A percentile compares a stretch with the other conserved stretches of the same genome.
phyloP scores from a whole-genome alignment of 176 grass and related monocot genomes.

The Rhipidocladum racemiflorum region DNA sequence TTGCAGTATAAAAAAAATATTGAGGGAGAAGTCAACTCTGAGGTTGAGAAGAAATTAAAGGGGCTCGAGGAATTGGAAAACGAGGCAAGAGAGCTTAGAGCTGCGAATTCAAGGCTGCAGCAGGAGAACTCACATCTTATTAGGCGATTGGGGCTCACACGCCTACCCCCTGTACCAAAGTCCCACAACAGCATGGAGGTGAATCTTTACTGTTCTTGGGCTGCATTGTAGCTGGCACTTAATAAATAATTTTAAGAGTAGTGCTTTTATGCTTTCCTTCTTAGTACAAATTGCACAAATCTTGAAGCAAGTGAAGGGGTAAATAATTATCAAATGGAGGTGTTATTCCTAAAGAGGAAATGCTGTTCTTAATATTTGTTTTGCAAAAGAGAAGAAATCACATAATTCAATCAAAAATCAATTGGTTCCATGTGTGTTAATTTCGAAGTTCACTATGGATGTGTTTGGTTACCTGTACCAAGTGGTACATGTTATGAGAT shows the following conservation, averaged over 20 bases:
- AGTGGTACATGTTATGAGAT: no score
- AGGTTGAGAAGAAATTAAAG: slow-evolving; percentile 48
- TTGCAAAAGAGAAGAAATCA: slow-evolving; percentile 9
- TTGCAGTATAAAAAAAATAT: slow-evolving; percentile 41
- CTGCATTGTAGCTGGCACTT: slow-evolving; percentile 33
- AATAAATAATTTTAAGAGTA: slow-evolving; percentile 24
- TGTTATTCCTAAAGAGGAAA: slow-evolving; percentile 14
- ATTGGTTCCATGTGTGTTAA: not conserved
- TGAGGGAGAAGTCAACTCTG: slow-evolving; percentile 31
- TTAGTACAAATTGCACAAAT: no score
- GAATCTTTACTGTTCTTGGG: slow-evolving; percentile 32
- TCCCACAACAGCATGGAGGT: slow-evolving; percentile 60
- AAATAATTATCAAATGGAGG: slow-evolving; percentile 26
- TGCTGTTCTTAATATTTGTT: slow-evolving; percentile 24
- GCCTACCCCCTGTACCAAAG: slow-evolving; percentile 45
- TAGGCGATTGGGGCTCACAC: slow-evolving; percentile 51
- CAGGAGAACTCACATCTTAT: slow-evolving; percentile 68
- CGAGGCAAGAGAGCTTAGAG: slow-evolving; percentile 52
- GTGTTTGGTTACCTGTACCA: no score
- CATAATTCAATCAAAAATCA: slow-evolving; percentile 26
- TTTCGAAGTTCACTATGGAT: slow-evolving; percentile 10
- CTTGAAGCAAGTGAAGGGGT: no score
- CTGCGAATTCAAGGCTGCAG: slow-evolving; percentile 51
- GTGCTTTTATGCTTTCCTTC: no score
- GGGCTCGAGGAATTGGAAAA: slow-evolving; percentile 59